Evolutionary conservation across 2,329 filamentous ascomycete species (phyloP).

Genomic region (Paecilomyces variotii): DNA sequence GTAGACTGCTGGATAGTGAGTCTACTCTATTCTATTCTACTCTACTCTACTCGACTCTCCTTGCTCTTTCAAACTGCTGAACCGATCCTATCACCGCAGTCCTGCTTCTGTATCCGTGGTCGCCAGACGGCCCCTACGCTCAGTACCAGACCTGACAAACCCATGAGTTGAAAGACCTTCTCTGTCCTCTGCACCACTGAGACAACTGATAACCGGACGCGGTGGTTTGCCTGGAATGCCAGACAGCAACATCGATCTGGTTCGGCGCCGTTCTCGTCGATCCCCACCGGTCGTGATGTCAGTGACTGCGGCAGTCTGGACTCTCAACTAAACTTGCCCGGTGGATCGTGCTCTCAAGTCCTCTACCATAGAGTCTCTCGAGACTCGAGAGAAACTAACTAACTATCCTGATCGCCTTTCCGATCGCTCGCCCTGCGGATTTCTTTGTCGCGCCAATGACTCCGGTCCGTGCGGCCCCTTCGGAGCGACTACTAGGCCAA

Average conservation of each 20-base stretch:
- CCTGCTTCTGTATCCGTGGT: not conserved
- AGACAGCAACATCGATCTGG: not conserved
- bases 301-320: not conserved
- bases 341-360: not conserved
- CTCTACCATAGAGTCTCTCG: too few species aligned
- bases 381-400: too few species aligned
- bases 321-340: not conserved
- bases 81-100: not conserved
- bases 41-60: too few species aligned
- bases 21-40: not conserved
- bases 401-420: not conserved
- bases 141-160: too few species aligned
- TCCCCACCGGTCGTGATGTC: constrained; percentile 3
- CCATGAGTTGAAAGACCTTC: not conserved
- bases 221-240: not conserved
- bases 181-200: not conserved
- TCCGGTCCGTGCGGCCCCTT: not conserved
- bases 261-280: constrained; percentile 1
- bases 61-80: not conserved
- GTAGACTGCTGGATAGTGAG: too few species aligned
- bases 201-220: not conserved
- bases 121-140: not conserved
- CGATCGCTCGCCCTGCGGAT: not conserved
- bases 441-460: not conserved
- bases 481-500: not conserved